Evolutionary conservation across 768 basidiomycete species (phyloP), one percentile per base, ranked within the genome.

Genomic region (Boletellus emodensis): DNA sequence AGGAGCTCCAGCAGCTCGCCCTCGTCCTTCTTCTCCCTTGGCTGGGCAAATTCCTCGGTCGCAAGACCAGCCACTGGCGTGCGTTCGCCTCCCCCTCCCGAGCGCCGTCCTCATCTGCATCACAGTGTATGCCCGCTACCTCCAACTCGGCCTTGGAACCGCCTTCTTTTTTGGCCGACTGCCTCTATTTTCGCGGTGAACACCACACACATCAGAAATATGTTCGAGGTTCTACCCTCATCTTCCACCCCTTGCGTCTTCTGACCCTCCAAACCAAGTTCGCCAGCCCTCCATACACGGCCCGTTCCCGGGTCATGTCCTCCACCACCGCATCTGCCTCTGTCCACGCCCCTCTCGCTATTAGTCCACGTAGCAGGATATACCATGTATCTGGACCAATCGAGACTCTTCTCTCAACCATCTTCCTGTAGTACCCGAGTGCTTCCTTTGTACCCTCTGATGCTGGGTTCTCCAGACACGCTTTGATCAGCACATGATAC

Each of bases 51-150:
- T 95, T 84, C 81, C 64, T 94, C 33, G 94, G 94, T 28, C 76
- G 94, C 61, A 80, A 80, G 65, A 92, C 87, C 79, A 89, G 87
- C 58, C 79, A 91, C 62, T 88, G 87, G 82, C 81, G 93, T 94
- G 59, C 66, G 85, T 76, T 6, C 48, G 39, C 20, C 37, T 24
- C 36, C 33, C n/a, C 38, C 41, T 46, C 35, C 52, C 38, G 36
- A 17, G 46, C 24, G 32, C 52, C 40, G 38, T 48, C 52, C 54
- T 64, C 53, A 54, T 41, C 17, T 42, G 10, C 28, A n/a, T 18
- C 38, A 24, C 60, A 90, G 89, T 81, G 20, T 90, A 84, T 61
- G 78, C 78, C 6, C 81, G 90, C 49, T 91, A 91, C 62, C 60
- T 82, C 40, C 76, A 76, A 44, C 65, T 90, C 7, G 89, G 89